Percentiles rank a stretch among this genome's conserved stretches.
Conservation (phyloP, 306 rosid genomes). For the Lathyrus tuberosus region DNA sequence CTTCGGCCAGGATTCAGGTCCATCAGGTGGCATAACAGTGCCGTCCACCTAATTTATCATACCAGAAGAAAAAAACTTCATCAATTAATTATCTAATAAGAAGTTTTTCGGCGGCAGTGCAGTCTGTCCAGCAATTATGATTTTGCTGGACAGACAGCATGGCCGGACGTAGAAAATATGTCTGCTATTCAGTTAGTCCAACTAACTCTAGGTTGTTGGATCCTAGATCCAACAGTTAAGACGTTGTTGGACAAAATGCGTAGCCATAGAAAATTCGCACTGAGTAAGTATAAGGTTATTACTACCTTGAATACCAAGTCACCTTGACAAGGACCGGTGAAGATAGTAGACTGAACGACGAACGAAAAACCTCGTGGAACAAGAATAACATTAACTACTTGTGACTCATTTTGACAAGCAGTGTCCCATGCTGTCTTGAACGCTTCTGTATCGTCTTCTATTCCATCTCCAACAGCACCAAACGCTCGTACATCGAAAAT, state of each 20-base stretch:
- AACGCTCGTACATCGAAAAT: slow-evolving; percentile 62
- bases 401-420: slow-evolving; percentile 66
- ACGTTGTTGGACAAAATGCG: background rate
- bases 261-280: background rate
- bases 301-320: slow-evolving; percentile 63
- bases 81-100: background rate
- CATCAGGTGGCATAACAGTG: slow-evolving; percentile 81
- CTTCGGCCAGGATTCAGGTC: slow-evolving; percentile 88
- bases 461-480: slow-evolving; percentile 84
- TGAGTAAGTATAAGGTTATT: slow-evolving; percentile 31
- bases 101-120: background rate
- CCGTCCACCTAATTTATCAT: slow-evolving; percentile 68
- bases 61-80: slow-evolving; percentile 25
- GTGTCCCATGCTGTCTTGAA: slow-evolving; percentile 93
- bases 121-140: background rate
- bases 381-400: slow-evolving; percentile 46
- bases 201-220: background rate
- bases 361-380: slow-evolving; percentile 69
- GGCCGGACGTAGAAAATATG: background rate
- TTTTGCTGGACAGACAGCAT: background rate
- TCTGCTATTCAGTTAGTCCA: background rate
- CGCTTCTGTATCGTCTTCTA: slow-evolving; percentile 70
- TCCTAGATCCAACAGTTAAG: background rate
- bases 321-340: slow-evolving; percentile 86
- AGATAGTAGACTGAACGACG: slow-evolving; percentile 71